Conservation (phyloP, 2,329 filamentous ascomycete species). For the Aureobasidium namibiae region DNA sequence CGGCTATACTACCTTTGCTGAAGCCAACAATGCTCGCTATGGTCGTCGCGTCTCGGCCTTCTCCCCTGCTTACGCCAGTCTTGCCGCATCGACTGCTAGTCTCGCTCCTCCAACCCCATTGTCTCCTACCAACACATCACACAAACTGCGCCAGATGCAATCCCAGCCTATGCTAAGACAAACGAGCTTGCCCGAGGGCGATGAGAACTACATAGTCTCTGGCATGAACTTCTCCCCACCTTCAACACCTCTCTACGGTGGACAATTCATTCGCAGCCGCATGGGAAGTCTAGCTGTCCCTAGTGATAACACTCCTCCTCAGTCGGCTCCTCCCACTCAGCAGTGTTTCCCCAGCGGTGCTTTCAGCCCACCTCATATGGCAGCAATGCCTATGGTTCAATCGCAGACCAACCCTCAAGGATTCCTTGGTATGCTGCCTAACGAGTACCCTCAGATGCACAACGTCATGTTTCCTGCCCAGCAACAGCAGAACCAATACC, state of each 20-base stretch:
- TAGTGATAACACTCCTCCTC: conserved; percentile 41
- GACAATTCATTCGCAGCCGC: conserved; percentile 24
- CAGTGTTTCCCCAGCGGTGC: conserved; percentile 34
- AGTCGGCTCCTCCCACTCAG: conserved; percentile 43
- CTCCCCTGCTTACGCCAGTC: conserved; percentile 23
- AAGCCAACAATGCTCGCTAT: conserved; percentile 37
- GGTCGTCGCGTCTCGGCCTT: conserved; percentile 31
- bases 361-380: conserved; percentile 23
- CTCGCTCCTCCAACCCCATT: conserved; percentile 41
- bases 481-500: conserved; percentile 13
- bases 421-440: conserved; percentile 14
- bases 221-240: conserved; percentile 29
- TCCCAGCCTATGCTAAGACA: conserved; percentile 25
- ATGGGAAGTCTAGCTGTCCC: conserved; percentile 24
- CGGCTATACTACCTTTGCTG: conserved; percentile 37
- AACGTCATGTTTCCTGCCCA: conserved; percentile 14
- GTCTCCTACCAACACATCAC: conserved; percentile 31
- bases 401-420: conserved; percentile 14
- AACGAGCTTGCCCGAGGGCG: conserved; percentile 32
- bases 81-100: conserved; percentile 25
- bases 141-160: background rate
- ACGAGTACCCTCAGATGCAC: conserved; percentile 16
- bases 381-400: conserved; percentile 14
- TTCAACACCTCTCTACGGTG: conserved; percentile 32
- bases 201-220: conserved; percentile 22